A percentile compares a stretch with the other conserved stretches of the same genome.
These are phyloP conservation scores for Hypoxylon fragiforme DNA, from an alignment of 495 filamentous ascomycete species.

Conservation along the genomic window DNA sequence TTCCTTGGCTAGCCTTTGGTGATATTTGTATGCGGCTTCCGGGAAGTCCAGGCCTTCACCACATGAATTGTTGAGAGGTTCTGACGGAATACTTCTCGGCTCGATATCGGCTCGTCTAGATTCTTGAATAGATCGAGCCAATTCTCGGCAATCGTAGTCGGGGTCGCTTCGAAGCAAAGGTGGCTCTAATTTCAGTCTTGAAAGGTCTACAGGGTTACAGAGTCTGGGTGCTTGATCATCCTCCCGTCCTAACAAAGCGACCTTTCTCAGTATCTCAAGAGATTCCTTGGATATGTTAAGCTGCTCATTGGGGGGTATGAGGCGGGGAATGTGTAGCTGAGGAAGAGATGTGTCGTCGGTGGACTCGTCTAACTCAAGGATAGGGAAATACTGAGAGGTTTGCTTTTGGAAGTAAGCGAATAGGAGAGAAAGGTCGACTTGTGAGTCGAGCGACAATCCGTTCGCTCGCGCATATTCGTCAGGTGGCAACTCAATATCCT, in stretches of 20 bases:
- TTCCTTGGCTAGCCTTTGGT: slow-evolving; percentile 22
- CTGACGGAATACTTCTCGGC: slow-evolving; percentile 49
- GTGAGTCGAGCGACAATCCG: slow-evolving; percentile 44
- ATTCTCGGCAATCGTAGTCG: slow-evolving; percentile 47
- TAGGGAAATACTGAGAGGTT: neutral
- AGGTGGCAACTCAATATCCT: slow-evolving; percentile 19
- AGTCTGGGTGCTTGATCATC: slow-evolving; percentile 15
- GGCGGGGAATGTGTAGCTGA: slow-evolving; percentile 25
- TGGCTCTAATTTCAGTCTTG: slow-evolving; percentile 52
- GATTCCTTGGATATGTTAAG: slow-evolving; percentile 31
- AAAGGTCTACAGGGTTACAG: slow-evolving; percentile 3
- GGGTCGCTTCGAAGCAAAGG: slow-evolving; percentile 56
- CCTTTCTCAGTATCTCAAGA: slow-evolving; percentile 30
- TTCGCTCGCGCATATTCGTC: slow-evolving; percentile 50
- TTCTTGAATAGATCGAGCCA: slow-evolving; percentile 38
- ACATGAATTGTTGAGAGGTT: slow-evolving; percentile 48
- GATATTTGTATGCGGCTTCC: slow-evolving; percentile 33
- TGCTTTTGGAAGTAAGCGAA: slow-evolving; percentile 9
- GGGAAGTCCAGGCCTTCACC: slow-evolving; percentile 58
- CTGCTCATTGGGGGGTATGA: slow-evolving; percentile 32
- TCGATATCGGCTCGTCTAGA: slow-evolving; percentile 39
- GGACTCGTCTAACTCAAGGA: slow-evolving; percentile 1
- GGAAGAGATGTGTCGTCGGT: slow-evolving; percentile 32
- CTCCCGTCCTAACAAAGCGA: slow-evolving; percentile 17
- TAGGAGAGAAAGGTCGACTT: slow-evolving; percentile 15